These are phyloP conservation scores for Binderoboletus segoi DNA, from an alignment of 1,284 basidiomycete genomes.

Conservation along the genomic window DNA sequence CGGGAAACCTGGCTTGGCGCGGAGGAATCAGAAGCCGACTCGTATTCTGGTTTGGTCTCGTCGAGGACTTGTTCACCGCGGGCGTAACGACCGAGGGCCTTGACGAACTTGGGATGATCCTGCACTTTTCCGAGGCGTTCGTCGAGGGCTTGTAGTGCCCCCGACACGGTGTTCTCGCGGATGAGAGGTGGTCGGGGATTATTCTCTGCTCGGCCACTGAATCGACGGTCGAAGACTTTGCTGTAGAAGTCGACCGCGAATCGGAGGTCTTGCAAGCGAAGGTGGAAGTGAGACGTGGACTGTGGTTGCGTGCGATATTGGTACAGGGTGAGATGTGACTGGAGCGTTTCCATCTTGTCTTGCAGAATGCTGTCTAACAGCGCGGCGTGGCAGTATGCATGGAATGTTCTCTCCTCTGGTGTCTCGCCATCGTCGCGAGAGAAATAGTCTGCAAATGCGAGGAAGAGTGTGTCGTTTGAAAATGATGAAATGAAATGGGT, in stretches of 20 bases:
- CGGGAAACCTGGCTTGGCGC: conserved; percentile 37
- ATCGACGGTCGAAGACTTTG: conserved; percentile 68
- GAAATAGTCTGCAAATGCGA: conserved; percentile 77
- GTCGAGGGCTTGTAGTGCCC: conserved; percentile 63
- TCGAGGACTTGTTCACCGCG: conserved; percentile 44
- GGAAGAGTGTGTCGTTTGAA: conserved; percentile 74
- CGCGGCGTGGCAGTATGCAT: conserved; percentile 75
- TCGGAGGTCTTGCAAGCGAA: conserved; percentile 68
- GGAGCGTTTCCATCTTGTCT: conserved; percentile 82
- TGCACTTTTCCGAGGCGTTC: conserved; percentile 52
- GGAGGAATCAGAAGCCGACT: background rate
- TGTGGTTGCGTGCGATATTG: conserved; percentile 62
- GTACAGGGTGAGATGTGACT: conserved; percentile 74
- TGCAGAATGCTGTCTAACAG: conserved; percentile 86
- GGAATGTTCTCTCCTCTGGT: conserved; percentile 61
- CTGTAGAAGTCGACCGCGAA: conserved; percentile 75
- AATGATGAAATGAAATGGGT: conserved; percentile 85
- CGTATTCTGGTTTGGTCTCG: conserved; percentile 10
- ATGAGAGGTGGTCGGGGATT: conserved; percentile 66
- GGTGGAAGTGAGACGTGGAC: conserved; percentile 58
- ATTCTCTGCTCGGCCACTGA: conserved; percentile 65
- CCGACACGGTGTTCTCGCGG: conserved; percentile 67
- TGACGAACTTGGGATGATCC: conserved; percentile 45
- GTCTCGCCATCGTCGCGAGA: conserved; percentile 61
- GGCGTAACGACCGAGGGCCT: conserved; percentile 55